Evolutionary conservation across 768 basidiomycete species (phyloP), one percentile per base, ranked within the genome.

Genomic region (Lentinula boryana): DNA sequence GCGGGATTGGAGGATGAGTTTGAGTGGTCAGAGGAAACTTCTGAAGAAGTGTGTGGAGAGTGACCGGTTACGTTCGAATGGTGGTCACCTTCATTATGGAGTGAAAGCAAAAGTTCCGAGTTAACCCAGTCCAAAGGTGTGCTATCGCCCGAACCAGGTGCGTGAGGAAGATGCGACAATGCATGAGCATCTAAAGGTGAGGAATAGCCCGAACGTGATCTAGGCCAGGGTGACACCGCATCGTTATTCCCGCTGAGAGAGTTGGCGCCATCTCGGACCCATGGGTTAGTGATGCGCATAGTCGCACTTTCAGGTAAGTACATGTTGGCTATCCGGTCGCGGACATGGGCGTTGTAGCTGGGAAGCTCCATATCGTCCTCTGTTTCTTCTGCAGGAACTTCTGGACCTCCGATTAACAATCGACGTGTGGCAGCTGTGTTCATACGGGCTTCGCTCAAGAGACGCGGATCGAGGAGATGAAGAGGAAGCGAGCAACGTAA

Each of bases 401-500:
- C 78, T 6, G 76, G 57, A 1, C 72, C 74, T 1, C 74, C 79
- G 1, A 86, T 69, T 31, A 95, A 79, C 6, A 93, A 75, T 8
- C 89, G 84, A 18, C 95, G 84, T 0, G 93, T 93, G 4, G 79
- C 78, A n/a, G 86, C 78, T 4, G 93, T 89, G 27, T 85, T 80
- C 1, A 81, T 77, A 38, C 87, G 80, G 1, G 93, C 89, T 69
- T 97, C 95, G 13, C 86, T 79, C 15, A 91, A 78, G 1, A 96
- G 75, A 12, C 83, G 78, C 61, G 81, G 70, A 64, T 95, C 88
- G 23, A 98, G 86, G 52, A 98, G 80, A 68, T 91, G 85, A 36
- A 98, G 73, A 0, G 96, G 96, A 5, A 98, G 80, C 1, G 94
- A 94, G 72, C 96, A 98, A 15, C 95, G 86, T n/a, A 98, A 79